Base-by-base conservation (phyloP, 163 green algal species). In the Scenedesmus sp. region DNA sequence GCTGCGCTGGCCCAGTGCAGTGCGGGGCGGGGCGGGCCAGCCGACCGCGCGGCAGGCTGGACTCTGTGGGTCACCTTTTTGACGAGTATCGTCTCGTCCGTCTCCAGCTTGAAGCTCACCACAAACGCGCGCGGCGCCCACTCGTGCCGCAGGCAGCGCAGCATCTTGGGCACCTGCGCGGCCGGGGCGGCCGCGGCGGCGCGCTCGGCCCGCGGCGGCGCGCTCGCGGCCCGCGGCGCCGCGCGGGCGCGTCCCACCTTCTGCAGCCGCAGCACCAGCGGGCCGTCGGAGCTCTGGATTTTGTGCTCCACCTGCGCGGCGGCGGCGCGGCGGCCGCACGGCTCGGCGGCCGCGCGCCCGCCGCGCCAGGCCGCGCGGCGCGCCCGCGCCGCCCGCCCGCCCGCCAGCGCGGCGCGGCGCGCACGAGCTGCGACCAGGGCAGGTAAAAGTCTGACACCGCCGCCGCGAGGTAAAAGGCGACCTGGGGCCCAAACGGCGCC, bases 81-180 rank as follows among this genome's bases (percentile, higher is more conserved):
- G 1, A 97, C 54, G 33, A 99, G 87, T 13, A 99, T 91, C 18
- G 71, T 29, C n/a, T 91, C 77, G 78, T 99, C 96, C 0, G 97
- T 99, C 76, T 99, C 97, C 54, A 99, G 88, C 86, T 99, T 99
- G 89, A 99, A 99, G 85, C 86, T 95, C 22, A 98, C 92, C 3
- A 96, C 54, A 62, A 97, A 95, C 0, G 94, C 89, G 2, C 80
- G 1, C 1, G 97, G 96, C 0, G 88, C 90, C 97, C 97, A 99
- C 28, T 81, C 24, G 20, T 60, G 31, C 0, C 87, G 82, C 66
- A 99, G 84, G 39, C 84, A 29, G 2, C 93, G 90, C n/a, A 99
- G 86, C 91, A 97, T 95, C 87, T 99, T 99, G n/a, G 97, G 97
- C 36, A 98, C 92, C 77, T 92, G 87, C 42, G 33, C 33, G 53